Evolutionary conservation across 805 yeast species (phyloP), one percentile per base, ranked within the genome.

Genomic region (Pichia scutulata): DNA sequence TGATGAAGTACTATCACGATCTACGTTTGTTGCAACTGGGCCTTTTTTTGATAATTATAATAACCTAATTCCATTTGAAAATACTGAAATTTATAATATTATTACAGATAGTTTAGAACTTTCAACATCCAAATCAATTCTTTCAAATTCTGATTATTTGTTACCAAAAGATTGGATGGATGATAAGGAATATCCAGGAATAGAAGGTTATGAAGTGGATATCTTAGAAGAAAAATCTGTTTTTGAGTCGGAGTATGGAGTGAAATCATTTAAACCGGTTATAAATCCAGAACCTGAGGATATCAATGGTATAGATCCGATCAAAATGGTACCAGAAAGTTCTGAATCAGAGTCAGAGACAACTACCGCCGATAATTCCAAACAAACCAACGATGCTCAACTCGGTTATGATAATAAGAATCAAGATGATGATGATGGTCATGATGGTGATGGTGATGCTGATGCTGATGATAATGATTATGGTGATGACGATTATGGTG

Each of bases 1-100:
- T 60, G 75, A 83, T 0, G 88, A 83, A 53, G 75, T 84, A 7
- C 69, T 89, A 51, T 89, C 89, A 96, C 70, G 96, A 46, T 89
- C 96, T 0, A 58, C 87, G 10, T 90, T 92, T 63, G 58, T 88
- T 40, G 95, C 84, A 0, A 64, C 74, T 1, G 98, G 98, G 0
- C 97, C 97, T 0, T 86, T 75, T 60, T 89, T 90, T 5, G 67
- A 62, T 39, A 65, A 72, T 19, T 54, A 57, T 9, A 54, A 55
- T 48, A 70, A 70, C 56, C 69, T 79, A 22, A 64, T 69, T 54
- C 96, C 96, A 4, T 85, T 90, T 59, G 68, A 73, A 12, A 92
- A 89, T 63, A 70, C 76, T 14, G 86, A 89, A 53, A 73, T 90
- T 6, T 90, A 88, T 66, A 80, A 83, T 56, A 73, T 90, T 23